A percentile compares a stretch with the other conserved stretches of the same genome.
These are phyloP conservation scores for Dendrostoma leiphaemia DNA, from an alignment of 2,329 filamentous ascomycete species.

Conservation along the genomic window DNA sequence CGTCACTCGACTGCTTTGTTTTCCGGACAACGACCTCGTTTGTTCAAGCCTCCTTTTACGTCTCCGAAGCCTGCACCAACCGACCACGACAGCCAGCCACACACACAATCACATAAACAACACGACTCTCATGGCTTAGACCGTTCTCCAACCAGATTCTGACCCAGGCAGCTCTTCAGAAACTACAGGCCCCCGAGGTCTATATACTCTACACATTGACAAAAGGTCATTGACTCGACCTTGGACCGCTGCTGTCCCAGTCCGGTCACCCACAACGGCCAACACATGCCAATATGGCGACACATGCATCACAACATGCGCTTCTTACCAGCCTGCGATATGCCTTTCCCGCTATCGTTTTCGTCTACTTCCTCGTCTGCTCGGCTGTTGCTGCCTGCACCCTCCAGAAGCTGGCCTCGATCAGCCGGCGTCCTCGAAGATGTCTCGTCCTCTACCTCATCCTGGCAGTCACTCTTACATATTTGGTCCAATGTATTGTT, in stretches of 20 bases:
- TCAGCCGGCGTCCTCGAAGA: conserved; percentile 37
- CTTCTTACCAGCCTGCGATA: conserved; percentile 53
- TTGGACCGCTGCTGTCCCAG: background rate
- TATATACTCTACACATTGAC: background rate
- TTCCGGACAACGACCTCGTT: too few relatives aligned
- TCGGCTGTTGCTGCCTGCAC: conserved; percentile 51
- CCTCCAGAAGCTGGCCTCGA: conserved; percentile 44
- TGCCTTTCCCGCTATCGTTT: conserved; percentile 54
- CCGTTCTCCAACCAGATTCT: background rate
- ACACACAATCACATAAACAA: too few relatives aligned
- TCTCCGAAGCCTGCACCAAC: too few relatives aligned
- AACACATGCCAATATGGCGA: conserved; percentile 9
- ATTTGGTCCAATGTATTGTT: conserved; percentile 43
- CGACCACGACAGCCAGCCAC: background rate
- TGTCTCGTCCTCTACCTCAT: conserved; percentile 43
- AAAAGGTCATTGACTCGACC: too few relatives aligned
- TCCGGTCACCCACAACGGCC: background rate
- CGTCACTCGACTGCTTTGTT: too few relatives aligned
- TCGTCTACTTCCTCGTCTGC: conserved; percentile 55
- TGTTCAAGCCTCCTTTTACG: too few relatives aligned
- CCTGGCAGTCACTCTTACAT: conserved; percentile 42
- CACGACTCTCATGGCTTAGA: background rate
- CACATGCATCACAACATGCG: conserved; percentile 25
- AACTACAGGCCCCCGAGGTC: background rate
- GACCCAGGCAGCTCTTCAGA: background rate